These are phyloP conservation scores for Monosporascus sp. DNA, from an alignment of 2,329 filamentous ascomycete species.

Conservation along the genomic window DNA sequence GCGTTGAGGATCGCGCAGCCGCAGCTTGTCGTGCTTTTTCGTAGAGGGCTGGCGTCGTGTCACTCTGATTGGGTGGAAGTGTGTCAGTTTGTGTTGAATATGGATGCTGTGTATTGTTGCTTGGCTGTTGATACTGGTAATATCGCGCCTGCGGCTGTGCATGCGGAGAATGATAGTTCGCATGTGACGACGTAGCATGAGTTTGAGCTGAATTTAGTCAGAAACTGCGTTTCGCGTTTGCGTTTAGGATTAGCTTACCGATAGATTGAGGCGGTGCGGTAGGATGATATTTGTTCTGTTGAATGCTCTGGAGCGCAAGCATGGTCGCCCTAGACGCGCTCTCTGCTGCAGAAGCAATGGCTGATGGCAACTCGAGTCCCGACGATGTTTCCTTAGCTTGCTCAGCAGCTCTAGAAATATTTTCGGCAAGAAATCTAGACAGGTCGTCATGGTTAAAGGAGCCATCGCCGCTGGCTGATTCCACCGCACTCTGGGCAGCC, in stretches of 20 bases:
- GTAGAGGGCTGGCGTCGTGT: slow-evolving; percentile 50
- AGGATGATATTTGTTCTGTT: slow-evolving; percentile 27
- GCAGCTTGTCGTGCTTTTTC: slow-evolving; percentile 55
- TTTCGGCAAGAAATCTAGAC: slow-evolving; percentile 24
- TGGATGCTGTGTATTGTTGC: slow-evolving; percentile 10
- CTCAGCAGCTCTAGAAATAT: slow-evolving; percentile 25
- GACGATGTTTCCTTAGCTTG: slow-evolving; percentile 20
- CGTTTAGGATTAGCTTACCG: slow-evolving; percentile 10
- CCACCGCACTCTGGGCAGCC: slow-evolving; percentile 23
- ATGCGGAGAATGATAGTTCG: slow-evolving; percentile 18
- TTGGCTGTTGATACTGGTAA: slow-evolving; percentile 20
- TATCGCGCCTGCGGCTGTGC: slow-evolving; percentile 13
- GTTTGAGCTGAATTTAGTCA: slow-evolving; percentile 16
- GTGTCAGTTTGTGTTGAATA: slow-evolving; percentile 24
- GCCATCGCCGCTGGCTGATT: slow-evolving; percentile 12
- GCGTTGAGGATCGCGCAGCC: slow-evolving; percentile 50
- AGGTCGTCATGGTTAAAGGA: slow-evolving; percentile 21
- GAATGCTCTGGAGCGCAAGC: slow-evolving; percentile 27
- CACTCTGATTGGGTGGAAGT: slow-evolving; percentile 52
- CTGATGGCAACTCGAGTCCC: slow-evolving; percentile 22
- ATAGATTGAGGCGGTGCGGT: slow-evolving; percentile 23
- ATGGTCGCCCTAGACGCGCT: slow-evolving; percentile 28
- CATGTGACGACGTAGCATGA: slow-evolving; percentile 13
- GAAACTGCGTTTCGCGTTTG: not conserved
- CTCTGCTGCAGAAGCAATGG: slow-evolving; percentile 25